A percentile compares a stretch with the other conserved stretches of the same genome.
Conservation (phyloP, 805 yeast species). For the Candida succiphila region DNA sequence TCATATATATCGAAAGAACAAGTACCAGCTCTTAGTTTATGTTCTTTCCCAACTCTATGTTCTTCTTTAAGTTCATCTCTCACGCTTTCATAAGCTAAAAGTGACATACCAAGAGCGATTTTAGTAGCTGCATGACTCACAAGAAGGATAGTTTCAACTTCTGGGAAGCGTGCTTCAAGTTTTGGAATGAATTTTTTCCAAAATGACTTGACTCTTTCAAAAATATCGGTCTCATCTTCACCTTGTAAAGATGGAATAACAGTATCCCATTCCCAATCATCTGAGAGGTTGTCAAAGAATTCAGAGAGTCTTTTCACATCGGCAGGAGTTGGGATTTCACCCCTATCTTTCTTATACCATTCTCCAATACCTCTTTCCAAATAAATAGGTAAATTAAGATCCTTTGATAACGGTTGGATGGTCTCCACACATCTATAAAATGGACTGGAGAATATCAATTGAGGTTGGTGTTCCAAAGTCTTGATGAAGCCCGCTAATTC, state of each 20-base stretch:
- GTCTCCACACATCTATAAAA: conserved; percentile 89
- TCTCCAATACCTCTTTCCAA: conserved; percentile 86
- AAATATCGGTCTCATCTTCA: conserved; percentile 66
- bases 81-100: conserved; percentile 42
- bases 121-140: conserved; percentile 92
- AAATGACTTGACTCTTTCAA: conserved; percentile 46
- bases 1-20: conserved; percentile 71
- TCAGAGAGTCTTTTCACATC: conserved; percentile 32
- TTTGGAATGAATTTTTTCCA: conserved; percentile 47
- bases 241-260: conserved; percentile 57
- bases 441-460: conserved; percentile 69
- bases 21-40: conserved; percentile 59
- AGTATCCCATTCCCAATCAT: conserved; percentile 39
- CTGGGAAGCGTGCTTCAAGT: conserved; percentile 48
- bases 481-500: conserved; percentile 60
- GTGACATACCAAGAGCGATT: conserved; percentile 75
- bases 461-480: conserved; percentile 46
- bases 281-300: conserved; percentile 42
- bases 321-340: conserved; percentile 64
- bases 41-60: conserved; percentile 26
- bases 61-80: conserved; percentile 41
- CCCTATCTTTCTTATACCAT: conserved; percentile 74
- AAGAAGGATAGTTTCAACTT: conserved; percentile 53
- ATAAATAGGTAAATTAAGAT: conserved; percentile 45
- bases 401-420: conserved; percentile 54